Conservation (phyloP, 225 moss, liverwort and hornwort genomes). For the Climacium dendroides region DNA sequence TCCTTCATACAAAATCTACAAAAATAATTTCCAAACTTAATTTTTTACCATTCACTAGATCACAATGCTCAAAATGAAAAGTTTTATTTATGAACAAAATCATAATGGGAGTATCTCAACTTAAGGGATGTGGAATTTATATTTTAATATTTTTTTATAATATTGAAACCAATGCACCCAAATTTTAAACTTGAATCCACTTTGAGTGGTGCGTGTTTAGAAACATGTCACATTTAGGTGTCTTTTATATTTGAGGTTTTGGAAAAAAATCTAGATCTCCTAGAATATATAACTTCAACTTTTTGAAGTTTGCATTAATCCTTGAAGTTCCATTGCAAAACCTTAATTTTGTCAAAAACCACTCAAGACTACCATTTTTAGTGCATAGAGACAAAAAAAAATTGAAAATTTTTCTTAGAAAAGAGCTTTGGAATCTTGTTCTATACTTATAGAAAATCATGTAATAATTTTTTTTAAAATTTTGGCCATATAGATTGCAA, state of each 20-base stretch:
- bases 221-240: too few species aligned
- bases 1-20: background rate
- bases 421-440: too few species aligned
- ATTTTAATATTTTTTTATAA: background rate
- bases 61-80: background rate
- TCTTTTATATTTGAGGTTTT: too few species aligned
- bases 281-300: too few species aligned
- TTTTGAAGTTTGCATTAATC: background rate
- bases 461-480: fast-evolving
- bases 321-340: too few species aligned
- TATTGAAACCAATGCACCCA: background rate
- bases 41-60: background rate
- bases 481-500: background rate
- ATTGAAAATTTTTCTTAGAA: background rate
- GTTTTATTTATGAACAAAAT: background rate
- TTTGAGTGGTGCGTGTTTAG: too few species aligned
- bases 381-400: background rate
- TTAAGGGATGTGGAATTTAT: background rate
- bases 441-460: background rate
- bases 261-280: too few species aligned
- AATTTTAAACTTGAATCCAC: background rate
- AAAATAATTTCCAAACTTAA: too few species aligned
- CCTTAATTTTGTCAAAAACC: background rate
- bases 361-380: background rate
- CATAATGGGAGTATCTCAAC: background rate